Conservation (phyloP, 2,329 filamentous ascomycete species). For the Grosmannia huntii region DNA sequence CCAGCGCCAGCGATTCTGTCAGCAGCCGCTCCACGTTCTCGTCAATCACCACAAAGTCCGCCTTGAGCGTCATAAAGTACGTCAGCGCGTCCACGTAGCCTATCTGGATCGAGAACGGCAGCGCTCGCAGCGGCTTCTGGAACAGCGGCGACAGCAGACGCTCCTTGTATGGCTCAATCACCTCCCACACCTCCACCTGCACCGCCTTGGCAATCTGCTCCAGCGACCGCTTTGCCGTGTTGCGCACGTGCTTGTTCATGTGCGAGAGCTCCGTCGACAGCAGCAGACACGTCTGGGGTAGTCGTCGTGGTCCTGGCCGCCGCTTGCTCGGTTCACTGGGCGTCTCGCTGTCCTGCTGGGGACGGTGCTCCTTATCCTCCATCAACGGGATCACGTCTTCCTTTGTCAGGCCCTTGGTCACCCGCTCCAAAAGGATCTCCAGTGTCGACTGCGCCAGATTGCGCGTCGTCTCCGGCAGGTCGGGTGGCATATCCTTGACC, state of each 20-base stretch:
- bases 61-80: conserved; percentile 81
- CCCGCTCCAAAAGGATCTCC: conserved; percentile 63
- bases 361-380: background rate
- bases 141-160: conserved; percentile 84
- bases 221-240: conserved; percentile 71
- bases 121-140: conserved; percentile 80
- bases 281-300: conserved; percentile 60
- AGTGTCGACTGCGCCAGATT: conserved; percentile 73
- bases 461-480: conserved; percentile 82
- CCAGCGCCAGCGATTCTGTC: conserved; percentile 85
- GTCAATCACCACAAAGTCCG: conserved; percentile 82
- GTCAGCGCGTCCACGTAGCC: conserved; percentile 97
- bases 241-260: conserved; percentile 89
- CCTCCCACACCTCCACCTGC: conserved; percentile 68
- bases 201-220: conserved; percentile 69
- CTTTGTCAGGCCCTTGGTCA: conserved; percentile 67
- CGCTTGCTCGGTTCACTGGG: conserved; percentile 35
- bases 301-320: conserved; percentile 47
- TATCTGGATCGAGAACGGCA: conserved; percentile 92
- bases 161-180: conserved; percentile 83
- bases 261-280: conserved; percentile 84
- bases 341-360: background rate
- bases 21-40: conserved; percentile 81
- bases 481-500: conserved; percentile 94
- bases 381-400: conserved; percentile 42